Percentiles rank a stretch among this genome's conserved stretches.
These are phyloP conservation scores for Albophoma yamanashiensis DNA, from an alignment of 2,329 filamentous ascomycete species.

Conservation along the genomic window DNA sequence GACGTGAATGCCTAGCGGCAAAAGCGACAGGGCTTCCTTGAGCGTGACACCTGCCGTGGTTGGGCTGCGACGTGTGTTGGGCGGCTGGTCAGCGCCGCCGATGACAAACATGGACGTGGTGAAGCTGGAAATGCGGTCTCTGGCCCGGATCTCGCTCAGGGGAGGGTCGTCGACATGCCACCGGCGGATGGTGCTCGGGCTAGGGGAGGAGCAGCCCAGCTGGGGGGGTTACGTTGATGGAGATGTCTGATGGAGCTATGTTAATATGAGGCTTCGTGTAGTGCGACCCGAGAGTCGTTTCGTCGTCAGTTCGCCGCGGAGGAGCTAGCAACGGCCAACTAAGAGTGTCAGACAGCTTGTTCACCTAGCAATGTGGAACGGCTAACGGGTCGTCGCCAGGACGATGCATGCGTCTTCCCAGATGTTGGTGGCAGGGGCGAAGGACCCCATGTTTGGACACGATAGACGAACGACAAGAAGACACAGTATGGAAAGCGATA, in stretches of 20 bases:
- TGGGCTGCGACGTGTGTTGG: too few relatives aligned
- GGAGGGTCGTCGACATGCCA: too few relatives aligned
- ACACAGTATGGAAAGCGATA: background rate
- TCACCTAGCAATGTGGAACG: background rate
- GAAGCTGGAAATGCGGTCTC: too few relatives aligned
- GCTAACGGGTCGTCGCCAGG: background rate
- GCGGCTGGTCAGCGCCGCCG: too few relatives aligned
- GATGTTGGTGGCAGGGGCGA: background rate
- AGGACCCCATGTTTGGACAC: background rate
- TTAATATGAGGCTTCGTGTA: background rate
- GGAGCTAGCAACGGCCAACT: background rate
- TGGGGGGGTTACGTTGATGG: too few relatives aligned
- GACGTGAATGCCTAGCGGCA: slow-evolving; percentile 73
- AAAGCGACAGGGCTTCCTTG: slow-evolving; percentile 59
- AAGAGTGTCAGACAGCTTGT: background rate
- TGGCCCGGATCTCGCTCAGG: too few relatives aligned
- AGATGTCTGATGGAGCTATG: too few relatives aligned
- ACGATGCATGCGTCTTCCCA: background rate
- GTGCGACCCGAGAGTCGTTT: background rate
- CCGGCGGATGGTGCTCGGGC: too few relatives aligned
- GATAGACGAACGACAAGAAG: background rate
- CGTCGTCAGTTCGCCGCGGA: background rate
- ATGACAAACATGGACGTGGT: too few relatives aligned
- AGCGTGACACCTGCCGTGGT: slow-evolving; percentile 65
- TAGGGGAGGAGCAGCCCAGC: too few relatives aligned